These are phyloP conservation scores for Penicillium sp. DNA, from an alignment of 2,329 filamentous ascomycete genomes.

Conservation along the genomic window DNA sequence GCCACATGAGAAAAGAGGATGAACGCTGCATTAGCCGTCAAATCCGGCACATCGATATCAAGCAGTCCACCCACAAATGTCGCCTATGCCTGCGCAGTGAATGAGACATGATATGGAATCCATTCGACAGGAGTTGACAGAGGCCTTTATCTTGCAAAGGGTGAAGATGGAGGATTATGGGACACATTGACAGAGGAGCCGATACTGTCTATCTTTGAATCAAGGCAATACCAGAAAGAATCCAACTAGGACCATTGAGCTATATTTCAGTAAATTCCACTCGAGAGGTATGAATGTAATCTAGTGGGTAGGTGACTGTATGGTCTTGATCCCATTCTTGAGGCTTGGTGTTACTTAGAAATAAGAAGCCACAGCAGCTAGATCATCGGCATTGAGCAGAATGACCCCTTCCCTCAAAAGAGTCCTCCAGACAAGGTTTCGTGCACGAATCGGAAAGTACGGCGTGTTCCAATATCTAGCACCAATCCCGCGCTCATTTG, in stretches of 20 bases:
- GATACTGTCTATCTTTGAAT: background rate
- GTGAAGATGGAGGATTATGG: background rate
- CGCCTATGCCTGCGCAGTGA: slow-evolving; percentile 12
- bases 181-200: background rate
- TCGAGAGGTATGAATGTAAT: background rate
- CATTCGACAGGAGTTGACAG: background rate
- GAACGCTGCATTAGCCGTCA: slow-evolving; percentile 11
- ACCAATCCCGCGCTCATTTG: slow-evolving; percentile 57
- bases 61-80: slow-evolving; percentile 15
- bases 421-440: slow-evolving; percentile 59
- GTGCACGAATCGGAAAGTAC: slow-evolving; percentile 56
- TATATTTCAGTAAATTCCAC: background rate
- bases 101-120: background rate
- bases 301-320: background rate
- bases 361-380: slow-evolving; percentile 49
- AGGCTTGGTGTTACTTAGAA: slow-evolving; percentile 20
- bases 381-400: slow-evolving; percentile 63
- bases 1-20: slow-evolving; percentile 13
- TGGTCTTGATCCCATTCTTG: background rate
- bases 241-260: background rate
- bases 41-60: slow-evolving; percentile 11
- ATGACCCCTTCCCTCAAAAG: slow-evolving; percentile 59
- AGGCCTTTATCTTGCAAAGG: background rate
- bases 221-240: background rate
- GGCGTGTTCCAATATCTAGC: slow-evolving; percentile 65